Evolutionary conservation across 2,329 filamentous ascomycete species (phyloP).

Genomic region (Botrytis medusae): DNA sequence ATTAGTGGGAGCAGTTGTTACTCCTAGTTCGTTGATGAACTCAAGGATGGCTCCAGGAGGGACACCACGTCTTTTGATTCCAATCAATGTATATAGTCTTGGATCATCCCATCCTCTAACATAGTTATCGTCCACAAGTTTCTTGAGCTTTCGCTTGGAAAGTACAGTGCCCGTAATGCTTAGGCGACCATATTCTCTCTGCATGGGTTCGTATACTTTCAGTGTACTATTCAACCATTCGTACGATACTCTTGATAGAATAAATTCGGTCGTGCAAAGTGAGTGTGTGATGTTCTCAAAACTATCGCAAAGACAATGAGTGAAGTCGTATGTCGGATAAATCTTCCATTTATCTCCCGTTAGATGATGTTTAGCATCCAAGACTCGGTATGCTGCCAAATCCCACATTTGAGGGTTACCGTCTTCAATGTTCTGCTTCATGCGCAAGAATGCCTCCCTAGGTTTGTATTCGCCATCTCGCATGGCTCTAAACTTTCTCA

Average conservation of each 20-base stretch:
- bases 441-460: constrained; percentile 79
- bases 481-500: constrained; percentile 86
- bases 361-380: constrained; percentile 72
- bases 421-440: constrained; percentile 85
- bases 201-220: constrained; percentile 87
- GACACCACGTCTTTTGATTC: constrained; percentile 77
- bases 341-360: constrained; percentile 86
- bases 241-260: constrained; percentile 80
- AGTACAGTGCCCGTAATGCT: constrained; percentile 83
- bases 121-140: constrained; percentile 73
- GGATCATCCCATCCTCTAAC: constrained; percentile 92
- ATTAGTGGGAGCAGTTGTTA: constrained; percentile 76
- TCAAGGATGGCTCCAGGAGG: constrained; percentile 85
- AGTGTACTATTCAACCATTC: constrained; percentile 84
- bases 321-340: constrained; percentile 93
- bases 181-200: constrained; percentile 78
- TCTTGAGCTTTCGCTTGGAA: constrained; percentile 80
- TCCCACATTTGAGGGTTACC: constrained; percentile 98
- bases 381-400: constrained; percentile 83
- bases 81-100: constrained; percentile 83
- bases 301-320: constrained; percentile 86
- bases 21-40: constrained; percentile 88
- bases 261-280: constrained; percentile 90
- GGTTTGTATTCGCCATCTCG: constrained; percentile 86
- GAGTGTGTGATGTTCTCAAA: constrained; percentile 91